Base-by-base conservation (phyloP, 108 stramenopile genomes). In the Nitzschia palea region DNA sequence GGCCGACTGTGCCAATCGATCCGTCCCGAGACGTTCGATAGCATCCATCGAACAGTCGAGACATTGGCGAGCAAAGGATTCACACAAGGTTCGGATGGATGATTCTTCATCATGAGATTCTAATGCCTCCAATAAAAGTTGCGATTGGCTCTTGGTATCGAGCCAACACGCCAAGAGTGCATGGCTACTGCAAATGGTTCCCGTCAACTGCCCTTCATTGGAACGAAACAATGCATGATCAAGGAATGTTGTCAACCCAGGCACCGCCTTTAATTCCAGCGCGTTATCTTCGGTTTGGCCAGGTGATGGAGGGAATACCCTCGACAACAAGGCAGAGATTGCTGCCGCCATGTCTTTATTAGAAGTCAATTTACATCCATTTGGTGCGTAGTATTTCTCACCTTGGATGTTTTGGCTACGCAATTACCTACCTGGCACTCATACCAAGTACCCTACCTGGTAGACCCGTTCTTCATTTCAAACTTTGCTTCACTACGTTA, bases 161-260 rank as follows among this genome's bases (percentile, higher is more conserved):
- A 87, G 62, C 65, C 75, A 87, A 33, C 77, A 70, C 28, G 70
- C 50, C 27, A 94, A 44, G 12, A 91, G 44, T 22, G 74, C 74
- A 44, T 84, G 74, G 14, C 81, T 80, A 29, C 88, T 64, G 31
- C 60, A 77, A 2, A 83, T 76, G 2, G 90, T 90, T 20, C 85
- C 84, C 6, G 86, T 82, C 50, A 95, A 47, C 65, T 90, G 83
- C 51, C 81, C 90, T 64, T 91, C 85, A 42, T 83, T 73, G 47
- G 86, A 50, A 9, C 81, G 78, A 65, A 79, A 91, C 6, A 95
- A 72, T 6, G 86, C 90, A 9, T 75, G 64, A 77, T 95, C 93
- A 44, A 95, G 62, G 0, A 95, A 50, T n/a, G 90, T 90, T 26
- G 76, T 89, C 25, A 95, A 55, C 1, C 85, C 93, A 0, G 93